Conservation (phyloP, 768 basidiomycete species). For the Tephrocybe sp. region DNA sequence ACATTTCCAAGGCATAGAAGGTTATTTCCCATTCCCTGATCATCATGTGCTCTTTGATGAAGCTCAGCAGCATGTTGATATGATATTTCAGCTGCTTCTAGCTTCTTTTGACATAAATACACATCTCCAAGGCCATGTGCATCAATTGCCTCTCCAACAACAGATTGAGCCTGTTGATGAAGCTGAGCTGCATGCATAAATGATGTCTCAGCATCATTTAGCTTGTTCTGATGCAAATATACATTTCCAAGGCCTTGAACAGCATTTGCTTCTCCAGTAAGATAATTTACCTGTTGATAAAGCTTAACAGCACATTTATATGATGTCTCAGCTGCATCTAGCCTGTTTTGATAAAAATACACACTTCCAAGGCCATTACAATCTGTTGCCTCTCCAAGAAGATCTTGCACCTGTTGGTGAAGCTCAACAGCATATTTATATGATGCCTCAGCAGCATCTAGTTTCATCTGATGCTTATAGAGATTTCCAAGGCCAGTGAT, state of each 20-base stretch:
- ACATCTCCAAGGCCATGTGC: background rate
- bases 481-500: conserved; percentile 1
- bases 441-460: too few relatives aligned
- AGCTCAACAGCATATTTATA: conserved; percentile 15
- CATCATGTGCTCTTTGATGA: too few relatives aligned
- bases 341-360: too few relatives aligned
- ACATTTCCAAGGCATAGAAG: background rate
- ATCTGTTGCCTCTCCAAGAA: conserved; percentile 7
- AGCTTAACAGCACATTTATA: background rate
- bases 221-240: too few relatives aligned
- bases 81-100: too few relatives aligned
- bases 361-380: background rate
- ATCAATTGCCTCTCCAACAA: background rate
- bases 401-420: conserved; percentile 11
- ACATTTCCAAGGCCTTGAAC: conserved; percentile 12
- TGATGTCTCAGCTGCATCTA: too few relatives aligned
- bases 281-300: background rate
- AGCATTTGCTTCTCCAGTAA: conserved; percentile 13
- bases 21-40: background rate
- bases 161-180: conserved; percentile 7
- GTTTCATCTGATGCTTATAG: conserved; percentile 1
- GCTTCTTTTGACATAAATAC: background rate
- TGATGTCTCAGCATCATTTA: conserved; percentile 16
- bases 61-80: too few relatives aligned
- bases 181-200: conserved; percentile 16